These are phyloP conservation scores for Serendipita sp. DNA, from an alignment of 1,284 basidiomycete genomes.

Conservation along the genomic window DNA sequence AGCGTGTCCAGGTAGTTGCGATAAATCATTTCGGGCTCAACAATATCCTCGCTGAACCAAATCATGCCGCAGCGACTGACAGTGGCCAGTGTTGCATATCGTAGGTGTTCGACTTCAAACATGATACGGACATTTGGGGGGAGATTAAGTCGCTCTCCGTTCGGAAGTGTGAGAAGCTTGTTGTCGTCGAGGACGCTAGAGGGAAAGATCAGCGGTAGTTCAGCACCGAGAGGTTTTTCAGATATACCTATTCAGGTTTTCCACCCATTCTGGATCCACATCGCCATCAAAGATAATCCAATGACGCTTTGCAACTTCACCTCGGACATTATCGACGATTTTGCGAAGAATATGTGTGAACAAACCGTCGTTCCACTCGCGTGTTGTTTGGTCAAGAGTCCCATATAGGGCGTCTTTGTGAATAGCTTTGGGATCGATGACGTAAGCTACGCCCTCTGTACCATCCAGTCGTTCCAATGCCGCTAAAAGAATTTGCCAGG, in stretches of 20 bases:
- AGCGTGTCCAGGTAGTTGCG: constrained; percentile 76
- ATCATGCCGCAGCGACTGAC: constrained; percentile 99
- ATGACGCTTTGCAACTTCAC: constrained; percentile 90
- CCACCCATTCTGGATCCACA: constrained; percentile 99
- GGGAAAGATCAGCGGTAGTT: constrained; percentile 11
- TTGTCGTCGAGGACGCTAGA: constrained; percentile 94
- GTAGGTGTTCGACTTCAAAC: constrained; percentile 99
- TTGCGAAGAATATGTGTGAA: constrained; percentile 97
- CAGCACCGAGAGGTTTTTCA: neutral
- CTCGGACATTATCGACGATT: constrained; percentile 96
- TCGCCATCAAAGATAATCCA: constrained; percentile 99
- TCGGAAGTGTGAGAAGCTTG: constrained; percentile 92
- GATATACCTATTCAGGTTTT: constrained; percentile 90
- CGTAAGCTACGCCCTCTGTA: constrained; percentile 83
- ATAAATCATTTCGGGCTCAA: constrained; percentile 86
- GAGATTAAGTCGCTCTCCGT: constrained; percentile 94
- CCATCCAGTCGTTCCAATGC: constrained; percentile 89
- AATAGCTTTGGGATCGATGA: constrained; percentile 98
- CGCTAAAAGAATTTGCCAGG: constrained; percentile 86
- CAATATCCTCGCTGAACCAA: constrained; percentile 97
- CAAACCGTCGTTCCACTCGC: constrained; percentile 98
- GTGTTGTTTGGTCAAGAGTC: constrained; percentile 90
- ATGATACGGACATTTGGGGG: constrained; percentile 97
- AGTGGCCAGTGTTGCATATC: constrained; percentile 78
- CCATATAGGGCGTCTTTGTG: constrained; percentile 98